Percentiles rank a stretch among this genome's conserved stretches.
Conservation (phyloP, 371 early-diverging fungal species). For the Mucor saturninus region DNA sequence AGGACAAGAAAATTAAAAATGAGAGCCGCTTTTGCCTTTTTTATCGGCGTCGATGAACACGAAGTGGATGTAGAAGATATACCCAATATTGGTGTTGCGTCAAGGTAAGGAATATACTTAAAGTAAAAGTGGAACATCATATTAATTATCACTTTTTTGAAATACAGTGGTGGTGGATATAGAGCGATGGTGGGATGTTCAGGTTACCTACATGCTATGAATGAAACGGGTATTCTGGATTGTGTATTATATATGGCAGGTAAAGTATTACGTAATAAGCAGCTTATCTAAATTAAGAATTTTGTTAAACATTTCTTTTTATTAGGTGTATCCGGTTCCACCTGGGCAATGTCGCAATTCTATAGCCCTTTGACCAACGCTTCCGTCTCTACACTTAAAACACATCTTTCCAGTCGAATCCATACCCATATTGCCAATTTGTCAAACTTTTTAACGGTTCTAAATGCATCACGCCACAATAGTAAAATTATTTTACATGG, state of each 20-base stretch:
- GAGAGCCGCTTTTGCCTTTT: constrained; percentile 65
- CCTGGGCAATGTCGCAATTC: constrained; percentile 58
- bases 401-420: constrained; percentile 42
- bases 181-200: constrained; percentile 72
- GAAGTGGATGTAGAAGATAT: constrained; percentile 67
- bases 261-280: constrained; percentile 5
- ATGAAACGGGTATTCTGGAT: constrained; percentile 62
- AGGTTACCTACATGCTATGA: constrained; percentile 63
- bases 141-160: neutral
- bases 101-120: constrained; percentile 47
- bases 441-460: constrained; percentile 39
- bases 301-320: neutral
- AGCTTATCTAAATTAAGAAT: neutral
- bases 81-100: constrained; percentile 69
- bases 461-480: constrained; percentile 42
- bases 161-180: constrained; percentile 70
- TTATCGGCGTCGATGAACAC: constrained; percentile 64
- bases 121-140: neutral
- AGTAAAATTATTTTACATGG: constrained; percentile 57
- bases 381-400: constrained; percentile 30
- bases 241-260: constrained; percentile 65
- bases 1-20: constrained; percentile 51
- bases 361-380: constrained; percentile 34
- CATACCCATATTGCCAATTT: constrained; percentile 52
- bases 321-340: constrained; percentile 57